Conservation (phyloP, 73 alveolate genomes). For the Symbiodinium natans region DNA sequence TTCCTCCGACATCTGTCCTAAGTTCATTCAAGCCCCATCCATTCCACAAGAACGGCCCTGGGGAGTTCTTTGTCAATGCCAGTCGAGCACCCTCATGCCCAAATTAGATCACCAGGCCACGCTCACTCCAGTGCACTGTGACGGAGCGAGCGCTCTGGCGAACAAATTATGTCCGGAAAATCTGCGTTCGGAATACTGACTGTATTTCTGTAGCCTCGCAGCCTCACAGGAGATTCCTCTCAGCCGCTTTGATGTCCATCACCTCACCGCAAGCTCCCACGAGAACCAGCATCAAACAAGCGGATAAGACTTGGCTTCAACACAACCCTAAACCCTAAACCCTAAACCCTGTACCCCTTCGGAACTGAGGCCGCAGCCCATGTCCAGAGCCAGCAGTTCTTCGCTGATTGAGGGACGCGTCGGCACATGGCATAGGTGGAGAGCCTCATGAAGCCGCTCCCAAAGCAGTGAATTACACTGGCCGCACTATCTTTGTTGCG, state of each 20-base stretch:
- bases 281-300: neutral
- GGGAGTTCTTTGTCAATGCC: neutral
- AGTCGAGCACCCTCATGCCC: neutral
- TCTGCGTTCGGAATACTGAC: neutral
- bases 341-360: neutral
- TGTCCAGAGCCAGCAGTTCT: constrained; percentile 71
- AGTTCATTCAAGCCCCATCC: too few relatives aligned
- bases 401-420: constrained; percentile 39
- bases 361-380: constrained; percentile 29
- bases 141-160: constrained; percentile 6
- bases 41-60: neutral
- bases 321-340: neutral
- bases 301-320: neutral
- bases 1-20: too few relatives aligned
- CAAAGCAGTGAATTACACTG: too few relatives aligned
- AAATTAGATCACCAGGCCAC: neutral
- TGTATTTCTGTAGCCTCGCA: neutral
- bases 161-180: neutral
- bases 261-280: neutral
- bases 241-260: constrained; percentile 77
- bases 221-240: constrained; percentile 15
- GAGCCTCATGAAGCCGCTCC: constrained; percentile 11
- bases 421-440: constrained; percentile 78
- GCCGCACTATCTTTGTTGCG: too few relatives aligned
- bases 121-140: neutral